A percentile compares a stretch with the other conserved stretches of the same genome.
Conservation (phyloP, 352 stramenopile genomes). For the Phytophthora pini region DNA sequence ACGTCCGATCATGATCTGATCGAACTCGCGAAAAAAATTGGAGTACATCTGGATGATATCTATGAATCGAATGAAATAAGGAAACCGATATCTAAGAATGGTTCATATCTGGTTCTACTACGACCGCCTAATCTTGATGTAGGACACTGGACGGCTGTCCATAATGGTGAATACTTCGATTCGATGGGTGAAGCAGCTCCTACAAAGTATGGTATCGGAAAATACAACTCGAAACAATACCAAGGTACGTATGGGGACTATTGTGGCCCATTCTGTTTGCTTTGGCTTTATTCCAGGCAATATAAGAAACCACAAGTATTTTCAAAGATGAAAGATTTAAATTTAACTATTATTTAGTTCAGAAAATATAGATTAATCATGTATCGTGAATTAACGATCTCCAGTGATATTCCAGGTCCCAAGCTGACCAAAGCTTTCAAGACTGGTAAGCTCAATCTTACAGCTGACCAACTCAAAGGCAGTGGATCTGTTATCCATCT, state of each 20-base stretch:
- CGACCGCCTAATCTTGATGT: constrained; percentile 4
- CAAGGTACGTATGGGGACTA: constrained; percentile 23
- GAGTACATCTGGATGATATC: constrained; percentile 9
- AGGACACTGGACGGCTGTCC: constrained; percentile 18
- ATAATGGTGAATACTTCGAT: constrained; percentile 27
- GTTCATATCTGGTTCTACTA: constrained; percentile 21
- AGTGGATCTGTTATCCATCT: no score
- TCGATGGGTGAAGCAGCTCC: constrained; percentile 21
- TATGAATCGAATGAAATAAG: constrained; percentile 23
- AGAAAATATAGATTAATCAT: constrained; percentile 2
- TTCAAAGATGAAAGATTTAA: constrained; percentile 21
- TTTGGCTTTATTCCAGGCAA: constrained; percentile 24
- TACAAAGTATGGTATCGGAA: constrained; percentile 9
- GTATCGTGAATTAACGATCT: no score
- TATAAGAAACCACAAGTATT: constrained; percentile 16
- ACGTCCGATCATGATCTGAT: constrained; percentile 20
- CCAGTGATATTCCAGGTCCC: no score
- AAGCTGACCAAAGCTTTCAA: neutral
- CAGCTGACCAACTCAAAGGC: no score
- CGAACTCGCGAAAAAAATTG: constrained; percentile 5
- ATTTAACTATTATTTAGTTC: constrained; percentile 3
- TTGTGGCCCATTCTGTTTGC: constrained; percentile 14
- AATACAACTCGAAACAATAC: constrained; percentile 23
- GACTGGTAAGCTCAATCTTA: neutral
- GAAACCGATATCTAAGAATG: neutral